These are phyloP conservation scores for Metarhizium robertsii DNA, from an alignment of 2,329 filamentous ascomycete genomes.

Conservation along the genomic window DNA sequence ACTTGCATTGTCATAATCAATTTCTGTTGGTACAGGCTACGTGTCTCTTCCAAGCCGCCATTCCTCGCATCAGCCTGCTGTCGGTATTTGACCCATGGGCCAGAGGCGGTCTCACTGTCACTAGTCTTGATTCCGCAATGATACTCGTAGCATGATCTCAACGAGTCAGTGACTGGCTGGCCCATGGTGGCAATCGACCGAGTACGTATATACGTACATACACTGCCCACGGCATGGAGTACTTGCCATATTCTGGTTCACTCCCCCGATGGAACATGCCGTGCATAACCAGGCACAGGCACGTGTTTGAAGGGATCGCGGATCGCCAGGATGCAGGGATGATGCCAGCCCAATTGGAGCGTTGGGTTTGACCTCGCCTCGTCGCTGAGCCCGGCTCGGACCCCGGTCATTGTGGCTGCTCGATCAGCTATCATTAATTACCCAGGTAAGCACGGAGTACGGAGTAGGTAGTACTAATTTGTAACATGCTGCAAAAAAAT, in stretches of 20 bases:
- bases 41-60: background rate
- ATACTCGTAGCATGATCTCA: background rate
- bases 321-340: no score
- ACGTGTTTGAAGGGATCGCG: no score
- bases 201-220: no score
- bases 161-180: background rate
- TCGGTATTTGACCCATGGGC: background rate
- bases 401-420: background rate
- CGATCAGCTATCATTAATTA: no score
- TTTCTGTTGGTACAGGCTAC: no score
- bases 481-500: background rate
- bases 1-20: background rate
- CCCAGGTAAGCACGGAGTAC: no score
- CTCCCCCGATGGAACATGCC: no score
- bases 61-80: background rate
- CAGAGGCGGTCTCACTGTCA: background rate
- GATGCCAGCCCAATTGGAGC: background rate
- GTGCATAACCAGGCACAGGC: no score
- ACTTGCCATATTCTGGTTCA: no score
- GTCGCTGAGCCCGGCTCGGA: background rate
- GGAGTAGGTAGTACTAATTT: background rate
- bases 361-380: background rate
- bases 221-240: no score
- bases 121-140: background rate
- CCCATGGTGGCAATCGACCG: background rate